Evolutionary conservation across 2,329 filamentous ascomycete genomes (phyloP).

Genomic region (Macrophomina pseudophaseolina): DNA sequence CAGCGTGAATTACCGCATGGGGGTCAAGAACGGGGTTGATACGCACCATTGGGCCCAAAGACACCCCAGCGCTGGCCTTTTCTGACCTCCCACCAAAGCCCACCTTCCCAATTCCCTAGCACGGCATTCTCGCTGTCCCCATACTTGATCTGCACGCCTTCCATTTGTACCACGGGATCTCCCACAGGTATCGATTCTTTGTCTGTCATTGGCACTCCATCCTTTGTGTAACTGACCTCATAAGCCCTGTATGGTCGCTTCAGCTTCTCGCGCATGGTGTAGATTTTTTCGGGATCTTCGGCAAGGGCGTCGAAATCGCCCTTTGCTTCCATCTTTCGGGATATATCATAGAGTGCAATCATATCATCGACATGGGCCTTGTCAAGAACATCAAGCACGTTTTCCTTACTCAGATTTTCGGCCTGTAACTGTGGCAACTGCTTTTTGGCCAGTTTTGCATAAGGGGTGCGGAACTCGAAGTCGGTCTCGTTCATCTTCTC

Average conservation of each 20-base stretch:
- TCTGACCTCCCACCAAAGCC: constrained; percentile 79
- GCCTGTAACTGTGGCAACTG: constrained; percentile 18
- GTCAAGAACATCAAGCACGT: constrained; percentile 37
- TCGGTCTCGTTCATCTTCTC: constrained; percentile 26
- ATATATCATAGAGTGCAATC: constrained; percentile 23
- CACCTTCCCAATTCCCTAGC: constrained; percentile 80
- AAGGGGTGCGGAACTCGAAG: constrained; percentile 4
- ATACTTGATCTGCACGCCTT: constrained; percentile 82
- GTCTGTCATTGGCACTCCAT: background rate
- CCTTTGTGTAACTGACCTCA: background rate
- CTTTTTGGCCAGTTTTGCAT: background rate
- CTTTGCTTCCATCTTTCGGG: constrained; percentile 10
- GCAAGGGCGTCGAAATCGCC: constrained; percentile 10
- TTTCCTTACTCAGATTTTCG: constrained; percentile 35
- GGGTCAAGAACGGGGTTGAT: too few relatives aligned
- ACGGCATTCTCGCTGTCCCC: constrained; percentile 67
- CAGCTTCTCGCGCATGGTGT: background rate
- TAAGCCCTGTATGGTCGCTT: background rate
- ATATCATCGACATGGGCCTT: constrained; percentile 36
- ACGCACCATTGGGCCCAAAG: constrained; percentile 80
- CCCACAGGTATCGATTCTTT: constrained; percentile 46
- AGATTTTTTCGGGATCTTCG: background rate
- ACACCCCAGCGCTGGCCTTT: constrained; percentile 82
- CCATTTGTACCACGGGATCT: constrained; percentile 83
- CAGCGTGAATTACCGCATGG: background rate